Evolutionary conservation across 164 flowering plant species (phyloP), one percentile per base, ranked within the genome.

Genomic region (Berberis vulgaris): DNA sequence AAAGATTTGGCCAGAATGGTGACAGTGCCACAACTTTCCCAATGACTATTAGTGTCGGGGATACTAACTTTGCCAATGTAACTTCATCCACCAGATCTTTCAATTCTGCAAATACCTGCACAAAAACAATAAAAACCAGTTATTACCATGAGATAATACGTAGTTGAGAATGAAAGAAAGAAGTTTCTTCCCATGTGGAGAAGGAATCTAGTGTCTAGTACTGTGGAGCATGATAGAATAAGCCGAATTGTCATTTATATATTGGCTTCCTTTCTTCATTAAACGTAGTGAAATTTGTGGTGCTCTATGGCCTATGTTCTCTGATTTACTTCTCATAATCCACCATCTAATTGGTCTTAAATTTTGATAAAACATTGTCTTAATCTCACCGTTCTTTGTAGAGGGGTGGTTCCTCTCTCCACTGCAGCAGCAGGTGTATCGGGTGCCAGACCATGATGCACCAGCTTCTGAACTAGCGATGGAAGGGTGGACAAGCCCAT

Each of bases 401-500:
- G 97, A 66, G 91, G 89, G 8, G 97, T 94, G 46, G 99, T 94
- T 62, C 99, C 99, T 66, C 96, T 79, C 72, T 94, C 97, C 54
- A 94, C 81, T 46, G 97, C 99, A 59, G 69, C 90, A 57, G 97
- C 89, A 2, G 97, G 97, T 58, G 96, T 94, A 61, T 79, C 65
- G 13, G 82, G 74, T 45, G 89, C 83, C 65, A 94, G 73, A 66
- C 99, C 99, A 74, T 89, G 85, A 57, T 72, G 74, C 75, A 91
- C 84, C 72, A 91, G 68, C 67, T 86, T 91, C 40, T 43, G 71
- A 45, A 86, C 82, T 61, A 89, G 86, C 57, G 94, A 76, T 50
- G 97, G 97, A 43, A 94, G 82, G 10, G 97, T 91, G 10, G 97
- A 71, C 72, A 94, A 78, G 41, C 97, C 99, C 99, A 94, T 94